phyloP scores from a whole-genome alignment of 2,329 filamentous ascomycete genomes.

The Xylariaceae sp. region DNA sequence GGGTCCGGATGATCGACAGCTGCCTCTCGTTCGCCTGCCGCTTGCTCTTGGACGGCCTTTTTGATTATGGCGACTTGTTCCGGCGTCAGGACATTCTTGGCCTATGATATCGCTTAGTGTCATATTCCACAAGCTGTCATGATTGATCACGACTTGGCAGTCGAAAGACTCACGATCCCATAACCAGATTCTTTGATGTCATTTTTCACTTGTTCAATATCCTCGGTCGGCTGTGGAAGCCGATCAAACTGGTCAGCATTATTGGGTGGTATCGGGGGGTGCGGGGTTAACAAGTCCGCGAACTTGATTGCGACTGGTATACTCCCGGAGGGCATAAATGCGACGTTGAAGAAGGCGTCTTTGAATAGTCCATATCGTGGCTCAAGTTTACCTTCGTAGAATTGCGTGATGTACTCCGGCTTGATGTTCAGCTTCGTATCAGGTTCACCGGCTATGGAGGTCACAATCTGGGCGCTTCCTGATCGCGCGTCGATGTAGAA shows the following conservation, averaged over 20 bases:
- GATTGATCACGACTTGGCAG: neutral
- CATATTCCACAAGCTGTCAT: neutral
- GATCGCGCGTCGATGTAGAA: slow-evolving; percentile 26
- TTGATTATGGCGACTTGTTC: slow-evolving; percentile 24
- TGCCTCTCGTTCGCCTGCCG: slow-evolving; percentile 24
- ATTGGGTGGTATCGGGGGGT: slow-evolving; percentile 16
- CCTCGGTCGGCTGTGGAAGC: slow-evolving; percentile 32
- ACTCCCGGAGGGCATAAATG: slow-evolving; percentile 22
- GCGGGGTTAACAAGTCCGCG: slow-evolving; percentile 24
- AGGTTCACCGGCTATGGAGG: slow-evolving; percentile 20
- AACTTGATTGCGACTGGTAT: slow-evolving; percentile 27
- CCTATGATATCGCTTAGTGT: neutral
- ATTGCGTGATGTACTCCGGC: slow-evolving; percentile 24
- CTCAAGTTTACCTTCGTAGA: slow-evolving; percentile 26
- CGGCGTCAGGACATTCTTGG: slow-evolving; percentile 24
- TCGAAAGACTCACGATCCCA: slow-evolving; percentile 16
- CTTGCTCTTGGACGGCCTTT: slow-evolving; percentile 25
- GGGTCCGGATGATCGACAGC: slow-evolving; percentile 24
- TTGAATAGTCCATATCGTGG: slow-evolving; percentile 29
- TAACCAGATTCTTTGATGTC: slow-evolving; percentile 29
- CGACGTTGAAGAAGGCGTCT: slow-evolving; percentile 25
- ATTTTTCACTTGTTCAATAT: slow-evolving; percentile 27
- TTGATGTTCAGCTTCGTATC: slow-evolving; percentile 24
- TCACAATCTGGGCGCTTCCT: slow-evolving; percentile 19
- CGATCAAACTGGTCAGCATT: slow-evolving; percentile 32